A percentile compares a stretch with the other conserved stretches of the same genome.
Evolutionary conservation across 805 yeast genomes (phyloP).

Genomic region (Kluyveromyces wickerhamii): DNA sequence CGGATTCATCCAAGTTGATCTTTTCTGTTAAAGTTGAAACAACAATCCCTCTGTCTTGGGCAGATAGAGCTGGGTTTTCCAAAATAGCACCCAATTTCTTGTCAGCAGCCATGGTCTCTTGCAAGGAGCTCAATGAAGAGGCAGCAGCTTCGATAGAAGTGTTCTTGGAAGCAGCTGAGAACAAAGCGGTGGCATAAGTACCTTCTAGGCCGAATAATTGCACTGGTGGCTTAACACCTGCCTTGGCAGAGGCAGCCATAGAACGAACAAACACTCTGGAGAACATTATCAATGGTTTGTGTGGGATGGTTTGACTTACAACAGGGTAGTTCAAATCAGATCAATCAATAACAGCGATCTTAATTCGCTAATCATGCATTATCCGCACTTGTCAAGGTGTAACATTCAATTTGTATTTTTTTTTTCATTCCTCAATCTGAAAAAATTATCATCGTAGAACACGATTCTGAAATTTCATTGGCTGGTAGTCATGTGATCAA

Average conservation of each 20-base stretch:
- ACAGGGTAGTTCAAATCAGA: no score
- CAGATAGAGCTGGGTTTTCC: slow-evolving; percentile 75
- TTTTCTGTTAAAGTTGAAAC: slow-evolving; percentile 48
- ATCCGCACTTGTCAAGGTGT: no score
- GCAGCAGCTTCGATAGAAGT: slow-evolving; percentile 66
- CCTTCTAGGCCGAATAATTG: slow-evolving; percentile 95
- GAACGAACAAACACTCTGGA: slow-evolving; percentile 62
- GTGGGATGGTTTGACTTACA: no score
- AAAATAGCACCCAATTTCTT: slow-evolving; percentile 53
- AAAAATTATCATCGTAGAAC: slow-evolving; percentile 1
- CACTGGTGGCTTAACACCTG: slow-evolving; percentile 70
- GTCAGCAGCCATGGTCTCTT: slow-evolving; percentile 49
- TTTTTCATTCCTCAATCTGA: background rate
- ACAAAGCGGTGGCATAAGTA: slow-evolving; percentile 92
- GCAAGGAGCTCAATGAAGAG: slow-evolving; percentile 53
- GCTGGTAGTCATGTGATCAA: slow-evolving; percentile 4
- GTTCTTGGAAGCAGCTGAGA: slow-evolving; percentile 81
- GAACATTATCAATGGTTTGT: slow-evolving; percentile 35
- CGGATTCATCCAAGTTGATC: slow-evolving; percentile 55
- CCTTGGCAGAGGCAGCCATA: slow-evolving; percentile 52
- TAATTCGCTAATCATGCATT: no score
- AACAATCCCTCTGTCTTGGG: slow-evolving; percentile 63
- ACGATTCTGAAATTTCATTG: slow-evolving; percentile 3
- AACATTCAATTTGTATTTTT: no score
- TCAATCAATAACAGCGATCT: no score